A percentile compares a stretch with the other conserved stretches of the same genome.
phyloP scores from a whole-genome alignment of 257 asterid species.

The Mentha longifolia region DNA sequence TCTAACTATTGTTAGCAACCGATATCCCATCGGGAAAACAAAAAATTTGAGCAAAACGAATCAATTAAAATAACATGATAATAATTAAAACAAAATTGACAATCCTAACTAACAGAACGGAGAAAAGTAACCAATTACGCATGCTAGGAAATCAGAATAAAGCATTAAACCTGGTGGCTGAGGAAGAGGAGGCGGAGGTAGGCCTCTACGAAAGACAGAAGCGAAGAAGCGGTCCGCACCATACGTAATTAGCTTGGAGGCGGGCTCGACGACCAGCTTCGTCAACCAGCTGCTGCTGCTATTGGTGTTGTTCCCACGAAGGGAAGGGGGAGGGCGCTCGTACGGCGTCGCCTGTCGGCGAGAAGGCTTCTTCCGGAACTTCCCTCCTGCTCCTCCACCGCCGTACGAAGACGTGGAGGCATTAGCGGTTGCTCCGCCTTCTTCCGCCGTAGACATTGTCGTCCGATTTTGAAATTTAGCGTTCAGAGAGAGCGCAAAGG shows the following conservation, averaged over 20 bases:
- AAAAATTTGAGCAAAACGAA: background rate
- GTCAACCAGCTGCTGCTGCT: slow-evolving; percentile 63
- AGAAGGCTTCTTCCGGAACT: slow-evolving; percentile 62
- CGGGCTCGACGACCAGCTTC: slow-evolving; percentile 86
- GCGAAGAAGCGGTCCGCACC: slow-evolving; percentile 73
- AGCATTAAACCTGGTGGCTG: slow-evolving; percentile 54
- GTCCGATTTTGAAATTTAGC: slow-evolving; percentile 37
- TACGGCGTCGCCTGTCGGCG: slow-evolving; percentile 79
- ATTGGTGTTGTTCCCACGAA: slow-evolving; percentile 35
- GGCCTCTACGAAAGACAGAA: slow-evolving; percentile 62
- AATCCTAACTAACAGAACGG: slow-evolving; percentile 1
- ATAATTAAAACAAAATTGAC: background rate
- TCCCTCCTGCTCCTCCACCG: slow-evolving; percentile 86
- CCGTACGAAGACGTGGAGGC: slow-evolving; percentile 47
- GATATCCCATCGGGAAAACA: background rate
- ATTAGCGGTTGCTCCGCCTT: slow-evolving; percentile 52
- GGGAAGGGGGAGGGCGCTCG: slow-evolving; percentile 63
- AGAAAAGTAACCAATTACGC: background rate
- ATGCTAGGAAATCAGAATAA: background rate
- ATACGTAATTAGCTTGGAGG: slow-evolving; percentile 63
- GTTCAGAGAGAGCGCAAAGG: slow-evolving; percentile 19
- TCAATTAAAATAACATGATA: background rate
- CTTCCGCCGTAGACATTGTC: slow-evolving; percentile 74
- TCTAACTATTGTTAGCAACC: slow-evolving; percentile 4
- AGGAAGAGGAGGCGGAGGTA: slow-evolving; percentile 52